phyloP scores from a whole-genome alignment of 441 rosid genomes.

The Kokia cookei region DNA sequence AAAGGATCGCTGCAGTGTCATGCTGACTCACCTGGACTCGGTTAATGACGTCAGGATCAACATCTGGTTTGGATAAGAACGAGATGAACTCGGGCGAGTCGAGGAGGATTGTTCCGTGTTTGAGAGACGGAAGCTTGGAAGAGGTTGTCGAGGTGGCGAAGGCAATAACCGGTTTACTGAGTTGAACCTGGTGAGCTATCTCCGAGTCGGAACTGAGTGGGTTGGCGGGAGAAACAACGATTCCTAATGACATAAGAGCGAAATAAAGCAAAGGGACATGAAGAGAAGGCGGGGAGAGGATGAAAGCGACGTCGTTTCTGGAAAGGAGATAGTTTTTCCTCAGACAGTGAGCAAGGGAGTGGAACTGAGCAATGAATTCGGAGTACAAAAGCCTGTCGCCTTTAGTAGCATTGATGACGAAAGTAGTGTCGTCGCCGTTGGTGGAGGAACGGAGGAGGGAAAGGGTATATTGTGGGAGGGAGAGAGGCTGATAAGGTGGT shows the following conservation, averaged over 20 bases:
- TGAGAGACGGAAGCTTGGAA: conserved; percentile 36
- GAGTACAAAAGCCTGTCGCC: conserved; percentile 39
- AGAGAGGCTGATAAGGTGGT: conserved; percentile 44
- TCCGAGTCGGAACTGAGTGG: conserved; percentile 62
- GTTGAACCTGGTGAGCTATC: conserved; percentile 50
- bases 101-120: conserved; percentile 46
- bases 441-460: conserved; percentile 40
- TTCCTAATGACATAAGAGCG: conserved; percentile 67
- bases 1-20: conserved; percentile 66
- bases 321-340: conserved; percentile 26
- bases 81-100: conserved; percentile 78
- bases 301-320: conserved; percentile 55
- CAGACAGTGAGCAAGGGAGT: conserved; percentile 44
- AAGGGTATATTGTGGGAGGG: conserved; percentile 38
- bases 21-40: conserved; percentile 39
- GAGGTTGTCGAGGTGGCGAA: conserved; percentile 64
- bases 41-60: neutral
- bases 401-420: conserved; percentile 33
- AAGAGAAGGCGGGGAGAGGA: conserved; percentile 59
- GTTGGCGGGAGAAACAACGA: conserved; percentile 65
- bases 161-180: conserved; percentile 60
- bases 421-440: conserved; percentile 25
- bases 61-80: conserved; percentile 18
- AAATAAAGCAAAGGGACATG: conserved; percentile 65
- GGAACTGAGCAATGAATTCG: conserved; percentile 30